Conservation (phyloP, 768 basidiomycete genomes). For the Rhizopogon vinicolor region DNA sequence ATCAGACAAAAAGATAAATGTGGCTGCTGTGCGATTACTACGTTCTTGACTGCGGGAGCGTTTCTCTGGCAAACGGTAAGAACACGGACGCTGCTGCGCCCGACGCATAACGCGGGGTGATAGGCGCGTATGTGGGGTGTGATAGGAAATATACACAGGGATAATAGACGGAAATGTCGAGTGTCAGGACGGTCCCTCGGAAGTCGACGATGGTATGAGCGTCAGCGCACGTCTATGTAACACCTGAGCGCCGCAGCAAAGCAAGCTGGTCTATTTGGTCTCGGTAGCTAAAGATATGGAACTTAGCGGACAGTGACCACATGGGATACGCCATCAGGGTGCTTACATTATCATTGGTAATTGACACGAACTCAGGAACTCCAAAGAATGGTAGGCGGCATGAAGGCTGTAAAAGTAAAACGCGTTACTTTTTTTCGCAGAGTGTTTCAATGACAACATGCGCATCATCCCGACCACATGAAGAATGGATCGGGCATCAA, state of each 20-base stretch:
- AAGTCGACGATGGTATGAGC: background rate
- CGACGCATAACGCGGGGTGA: background rate
- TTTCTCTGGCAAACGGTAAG: background rate
- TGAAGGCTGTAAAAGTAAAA: background rate
- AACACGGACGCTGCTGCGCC: background rate
- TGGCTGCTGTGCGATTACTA: background rate
- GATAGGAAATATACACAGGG: no score
- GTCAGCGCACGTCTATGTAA: background rate
- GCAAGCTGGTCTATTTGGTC: background rate
- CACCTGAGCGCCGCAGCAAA: background rate
- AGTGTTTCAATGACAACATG: no score
- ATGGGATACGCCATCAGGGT: background rate
- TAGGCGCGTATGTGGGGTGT: background rate
- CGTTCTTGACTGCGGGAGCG: background rate
- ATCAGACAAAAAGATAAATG: background rate
- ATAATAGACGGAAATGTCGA: background rate
- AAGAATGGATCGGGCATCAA: background rate
- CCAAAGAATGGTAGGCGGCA: background rate
- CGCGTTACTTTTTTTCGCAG: no score
- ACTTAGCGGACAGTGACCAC: background rate
- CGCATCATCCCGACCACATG: background rate
- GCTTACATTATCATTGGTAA: background rate
- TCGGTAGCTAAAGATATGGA: background rate
- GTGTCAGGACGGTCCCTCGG: background rate
- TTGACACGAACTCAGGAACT: no score